A percentile compares a stretch with the other conserved stretches of the same genome.
Conservation (phyloP, 768 basidiomycete genomes). For the Pisolithus tinctorius region DNA sequence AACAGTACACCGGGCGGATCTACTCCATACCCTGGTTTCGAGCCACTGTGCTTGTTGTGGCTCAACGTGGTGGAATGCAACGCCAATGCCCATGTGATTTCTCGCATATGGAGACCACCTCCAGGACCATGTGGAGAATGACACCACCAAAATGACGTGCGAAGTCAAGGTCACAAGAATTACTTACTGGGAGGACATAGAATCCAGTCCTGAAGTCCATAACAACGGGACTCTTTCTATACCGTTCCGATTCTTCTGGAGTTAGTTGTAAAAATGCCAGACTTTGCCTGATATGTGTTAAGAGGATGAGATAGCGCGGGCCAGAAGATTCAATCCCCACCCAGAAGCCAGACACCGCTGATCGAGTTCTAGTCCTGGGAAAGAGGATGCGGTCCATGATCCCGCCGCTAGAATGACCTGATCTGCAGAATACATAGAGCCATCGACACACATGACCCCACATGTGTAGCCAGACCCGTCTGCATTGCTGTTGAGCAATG, state of each 20-base stretch:
- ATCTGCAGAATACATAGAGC: conserved; percentile 47
- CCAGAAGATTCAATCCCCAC: conserved; percentile 33
- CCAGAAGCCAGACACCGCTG: conserved; percentile 69
- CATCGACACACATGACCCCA: conserved; percentile 61
- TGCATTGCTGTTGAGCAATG: conserved; percentile 30
- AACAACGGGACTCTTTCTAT: conserved; percentile 59
- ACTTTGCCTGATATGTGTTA: conserved; percentile 50
- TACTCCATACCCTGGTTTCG: conserved; percentile 13
- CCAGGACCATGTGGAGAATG: no score
- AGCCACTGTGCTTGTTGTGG: no score
- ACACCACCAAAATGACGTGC: neutral
- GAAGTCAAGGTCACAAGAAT: neutral
- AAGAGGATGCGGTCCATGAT: conserved; percentile 80
- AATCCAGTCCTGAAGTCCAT: conserved; percentile 69
- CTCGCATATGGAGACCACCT: no score
- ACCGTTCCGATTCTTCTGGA: conserved; percentile 56
- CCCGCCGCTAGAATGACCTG: conserved; percentile 68
- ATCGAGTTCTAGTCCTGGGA: conserved; percentile 51
- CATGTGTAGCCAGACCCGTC: conserved; percentile 33
- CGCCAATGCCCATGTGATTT: no score
- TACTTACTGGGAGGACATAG: conserved; percentile 75
- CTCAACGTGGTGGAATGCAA: no score
- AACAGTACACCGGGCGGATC: conserved; percentile 18
- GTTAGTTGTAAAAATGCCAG: conserved; percentile 75
- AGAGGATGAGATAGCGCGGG: neutral